A percentile compares a stretch with the other conserved stretches of the same genome.
Conservation (phyloP, 176 grass and related monocot species). For the Phoenix roebelenii region DNA sequence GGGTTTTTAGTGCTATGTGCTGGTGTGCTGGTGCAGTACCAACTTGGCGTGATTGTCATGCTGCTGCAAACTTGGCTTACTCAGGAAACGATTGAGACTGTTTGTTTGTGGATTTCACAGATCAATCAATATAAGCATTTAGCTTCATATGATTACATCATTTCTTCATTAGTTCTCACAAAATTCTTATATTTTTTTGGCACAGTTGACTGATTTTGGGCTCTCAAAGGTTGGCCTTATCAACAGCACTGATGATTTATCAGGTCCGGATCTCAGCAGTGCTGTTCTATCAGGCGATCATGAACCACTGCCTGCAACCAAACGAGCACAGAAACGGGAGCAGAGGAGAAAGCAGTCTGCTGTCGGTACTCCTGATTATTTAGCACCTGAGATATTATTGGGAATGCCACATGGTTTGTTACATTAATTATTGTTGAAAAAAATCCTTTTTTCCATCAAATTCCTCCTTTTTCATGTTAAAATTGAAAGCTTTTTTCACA, state of each 20-base stretch:
- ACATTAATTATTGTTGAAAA: no score
- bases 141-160: no score
- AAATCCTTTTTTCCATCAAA: no score
- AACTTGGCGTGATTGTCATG: no score
- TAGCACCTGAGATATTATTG: slow-evolving; percentile 89
- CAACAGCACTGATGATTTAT: slow-evolving; percentile 99
- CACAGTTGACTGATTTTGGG: slow-evolving; percentile 88
- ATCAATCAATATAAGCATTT: no score
- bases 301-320: slow-evolving; percentile 35
- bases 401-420: slow-evolving; percentile 80
- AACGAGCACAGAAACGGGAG: slow-evolving; percentile 58
- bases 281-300: slow-evolving; percentile 47
- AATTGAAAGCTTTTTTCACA: background rate
- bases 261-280: slow-evolving; percentile 79
- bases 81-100: no score
- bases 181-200: background rate
- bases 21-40: no score
- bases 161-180: no score
- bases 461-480: no score
- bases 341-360: slow-evolving; percentile 79
- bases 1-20: no score
- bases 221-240: slow-evolving; percentile 94
- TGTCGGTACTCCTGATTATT: slow-evolving; percentile 94
- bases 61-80: no score
- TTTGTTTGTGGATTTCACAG: no score